Percentiles rank a stretch among this genome's conserved stretches.
These are phyloP conservation scores for Ceratobasidium sp. DNA, from an alignment of 1,284 basidiomycete species.

Conservation along the genomic window DNA sequence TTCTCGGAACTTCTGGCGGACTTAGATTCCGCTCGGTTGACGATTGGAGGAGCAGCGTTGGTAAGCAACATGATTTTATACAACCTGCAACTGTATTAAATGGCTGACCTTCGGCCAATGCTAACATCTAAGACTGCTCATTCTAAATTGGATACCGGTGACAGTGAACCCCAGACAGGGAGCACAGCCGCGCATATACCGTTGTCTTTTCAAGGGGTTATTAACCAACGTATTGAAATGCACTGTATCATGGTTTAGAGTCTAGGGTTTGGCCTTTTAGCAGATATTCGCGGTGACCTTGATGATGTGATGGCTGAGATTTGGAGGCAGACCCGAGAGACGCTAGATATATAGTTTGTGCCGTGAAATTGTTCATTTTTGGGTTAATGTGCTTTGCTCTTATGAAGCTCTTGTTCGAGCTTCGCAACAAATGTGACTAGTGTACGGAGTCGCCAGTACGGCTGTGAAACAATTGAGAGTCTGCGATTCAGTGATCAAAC, in stretches of 20 bases:
- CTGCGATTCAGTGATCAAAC: no score
- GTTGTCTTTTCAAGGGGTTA: slow-evolving; percentile 7
- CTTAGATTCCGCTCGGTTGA: background rate
- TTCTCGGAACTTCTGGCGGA: background rate
- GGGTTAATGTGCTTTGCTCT: no score
- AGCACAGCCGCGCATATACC: background rate
- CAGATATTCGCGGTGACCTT: background rate
- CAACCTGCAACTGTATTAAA: background rate
- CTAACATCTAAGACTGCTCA: no score
- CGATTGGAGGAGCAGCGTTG: background rate
- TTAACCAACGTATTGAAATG: background rate
- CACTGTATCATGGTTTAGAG: slow-evolving; percentile 13
- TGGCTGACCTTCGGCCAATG: background rate
- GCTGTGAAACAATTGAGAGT: no score
- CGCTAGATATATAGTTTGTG: background rate
- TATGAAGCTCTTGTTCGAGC: no score
- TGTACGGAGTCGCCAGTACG: no score
- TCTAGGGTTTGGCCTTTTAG: slow-evolving; percentile 10
- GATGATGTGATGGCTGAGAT: slow-evolving; percentile 29
- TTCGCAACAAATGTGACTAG: no score
- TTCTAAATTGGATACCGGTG: no score
- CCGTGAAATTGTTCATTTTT: no score
- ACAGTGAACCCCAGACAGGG: background rate
- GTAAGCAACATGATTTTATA: background rate
- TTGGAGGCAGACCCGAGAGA: background rate